Evolutionary conservation across 2,329 filamentous ascomycete genomes (phyloP), one percentile per base, ranked within the genome.

Genomic region (Eurotiales sp.): DNA sequence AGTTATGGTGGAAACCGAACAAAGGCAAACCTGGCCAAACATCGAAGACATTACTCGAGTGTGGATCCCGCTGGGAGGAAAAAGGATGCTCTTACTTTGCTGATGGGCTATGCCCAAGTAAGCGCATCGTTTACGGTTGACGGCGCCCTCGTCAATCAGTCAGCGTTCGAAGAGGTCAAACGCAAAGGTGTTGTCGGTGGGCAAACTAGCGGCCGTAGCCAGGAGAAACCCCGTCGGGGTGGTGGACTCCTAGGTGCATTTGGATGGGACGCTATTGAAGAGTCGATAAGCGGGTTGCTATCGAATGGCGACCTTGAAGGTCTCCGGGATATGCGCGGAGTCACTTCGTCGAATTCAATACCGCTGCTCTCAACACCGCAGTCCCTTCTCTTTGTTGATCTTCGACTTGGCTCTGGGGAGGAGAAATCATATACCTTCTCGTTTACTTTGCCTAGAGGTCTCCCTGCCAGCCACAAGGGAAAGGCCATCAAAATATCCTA

Each of bases 41-140:
- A 73, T 57, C 61, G 56, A 40, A 69, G 77, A 46, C 70, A 75
- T 58, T 65, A 69, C 47, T 80, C 79, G 39, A 72, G 68, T 52
- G 58, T 74, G 40, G 54, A 68, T 56, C 49, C 65, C 17, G 55
- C 49, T 41, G 56, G 53, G 11, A 61, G 55, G 23, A 25, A 54
- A 7, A 48, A 55, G 15, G 60, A 63, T 40, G 59, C 56, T 48
- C 91, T 97, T 66, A 85, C 86, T 1, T 73, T 99, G 49, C 95
- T 99, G 84, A 99, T 99, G 93, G 93, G 91, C 0, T 99, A 95
- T 70, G 92, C 89, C 2, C 93, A 99, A 61, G 83, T 97, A 2
- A 88, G 90, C 68, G 93, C 93, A 3, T 91, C 88, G 0, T 99
- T 99, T 61, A 90, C 85, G 0, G 73, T 99, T 6, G 93, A 99